Conservation (phyloP, 768 basidiomycete species). For the Suillus alpinus region DNA sequence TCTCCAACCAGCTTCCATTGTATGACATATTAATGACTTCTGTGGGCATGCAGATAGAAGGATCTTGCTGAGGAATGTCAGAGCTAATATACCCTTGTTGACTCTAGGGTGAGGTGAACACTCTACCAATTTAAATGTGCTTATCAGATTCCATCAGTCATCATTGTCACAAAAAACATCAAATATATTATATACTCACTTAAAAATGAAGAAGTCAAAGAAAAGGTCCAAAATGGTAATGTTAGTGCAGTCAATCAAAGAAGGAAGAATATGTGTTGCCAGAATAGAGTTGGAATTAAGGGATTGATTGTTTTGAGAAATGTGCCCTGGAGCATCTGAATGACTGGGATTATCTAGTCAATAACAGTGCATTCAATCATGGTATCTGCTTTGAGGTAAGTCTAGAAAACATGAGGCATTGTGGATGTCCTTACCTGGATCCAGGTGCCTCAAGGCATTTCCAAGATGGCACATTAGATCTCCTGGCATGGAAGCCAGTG, state of each 20-base stretch:
- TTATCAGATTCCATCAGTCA: not conserved
- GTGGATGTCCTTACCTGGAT: not conserved
- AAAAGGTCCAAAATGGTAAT: not conserved
- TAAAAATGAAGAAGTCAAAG: not conserved
- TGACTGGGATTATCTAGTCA: not conserved
- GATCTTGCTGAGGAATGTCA: not conserved
- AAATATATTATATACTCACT: not conserved
- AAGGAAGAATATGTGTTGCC: not conserved
- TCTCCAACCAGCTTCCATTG: not conserved
- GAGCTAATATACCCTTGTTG: not conserved
- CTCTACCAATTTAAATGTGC: not conserved
- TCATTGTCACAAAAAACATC: not conserved
- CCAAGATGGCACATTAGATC: not conserved
- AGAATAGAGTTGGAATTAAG: not conserved
- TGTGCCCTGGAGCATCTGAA: not conserved
- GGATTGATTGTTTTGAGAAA: not conserved
- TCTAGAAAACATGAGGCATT: not conserved
- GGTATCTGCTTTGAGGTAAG: not conserved
- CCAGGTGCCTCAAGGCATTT: not conserved
- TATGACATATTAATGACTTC: not conserved
- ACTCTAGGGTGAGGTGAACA: not conserved
- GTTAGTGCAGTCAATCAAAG: not conserved
- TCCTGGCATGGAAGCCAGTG: not conserved
- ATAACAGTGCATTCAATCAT: not conserved
- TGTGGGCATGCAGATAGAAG: not conserved